phyloP scores from a whole-genome alignment of 2,329 filamentous ascomycete genomes.

The Elsinoe batatas region DNA sequence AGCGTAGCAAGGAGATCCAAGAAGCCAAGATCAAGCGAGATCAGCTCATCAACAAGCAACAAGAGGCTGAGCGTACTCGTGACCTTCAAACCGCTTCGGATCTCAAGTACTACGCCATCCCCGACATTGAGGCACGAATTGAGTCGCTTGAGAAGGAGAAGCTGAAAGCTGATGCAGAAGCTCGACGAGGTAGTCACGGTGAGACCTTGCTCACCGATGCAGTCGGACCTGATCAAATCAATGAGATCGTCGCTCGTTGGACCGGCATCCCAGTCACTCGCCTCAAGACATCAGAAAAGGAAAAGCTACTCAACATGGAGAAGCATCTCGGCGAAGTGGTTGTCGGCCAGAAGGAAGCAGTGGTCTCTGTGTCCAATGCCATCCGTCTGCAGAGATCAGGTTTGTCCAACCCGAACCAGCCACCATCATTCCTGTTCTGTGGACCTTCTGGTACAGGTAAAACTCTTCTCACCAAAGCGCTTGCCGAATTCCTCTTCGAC shows the following conservation, averaged over 20 bases:
- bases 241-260: slow-evolving; percentile 94
- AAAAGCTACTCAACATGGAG: slow-evolving; percentile 98
- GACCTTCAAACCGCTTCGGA: slow-evolving; percentile 85
- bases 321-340: slow-evolving; percentile 72
- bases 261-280: slow-evolving; percentile 96
- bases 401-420: slow-evolving; percentile 89
- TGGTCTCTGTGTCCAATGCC: slow-evolving; percentile 85
- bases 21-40: slow-evolving; percentile 93
- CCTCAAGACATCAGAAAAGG: slow-evolving; percentile 90
- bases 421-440: slow-evolving; percentile 96
- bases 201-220: slow-evolving; percentile 77
- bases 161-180: slow-evolving; percentile 67
- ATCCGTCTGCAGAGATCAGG: slow-evolving; percentile 93
- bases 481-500: slow-evolving; percentile 97
- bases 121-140: slow-evolving; percentile 76
- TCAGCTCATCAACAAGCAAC: slow-evolving; percentile 77
- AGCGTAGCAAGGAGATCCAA: slow-evolving; percentile 82
- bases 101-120: slow-evolving; percentile 93
- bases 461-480: slow-evolving; percentile 88
- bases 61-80: slow-evolving; percentile 80
- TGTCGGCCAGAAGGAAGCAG: slow-evolving; percentile 88
- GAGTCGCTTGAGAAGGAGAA: slow-evolving; percentile 72
- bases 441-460: slow-evolving; percentile 98
- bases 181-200: slow-evolving; percentile 48
- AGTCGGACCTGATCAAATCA: slow-evolving; percentile 95